Evolutionary conservation across 306 rosid genomes (phyloP).

Genomic region (Castanea crenata): DNA sequence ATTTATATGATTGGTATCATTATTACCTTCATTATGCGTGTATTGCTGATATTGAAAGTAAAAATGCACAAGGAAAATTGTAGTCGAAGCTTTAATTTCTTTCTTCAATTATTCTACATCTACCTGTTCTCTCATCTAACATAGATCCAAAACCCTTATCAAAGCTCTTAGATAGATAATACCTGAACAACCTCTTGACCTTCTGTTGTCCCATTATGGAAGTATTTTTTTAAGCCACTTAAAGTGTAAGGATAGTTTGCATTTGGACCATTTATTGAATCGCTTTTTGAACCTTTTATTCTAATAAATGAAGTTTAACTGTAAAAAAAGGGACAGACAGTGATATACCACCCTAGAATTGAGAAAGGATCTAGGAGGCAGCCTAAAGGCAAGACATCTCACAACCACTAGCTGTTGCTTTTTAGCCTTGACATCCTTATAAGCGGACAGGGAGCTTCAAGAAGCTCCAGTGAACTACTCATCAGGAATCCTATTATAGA

Average conservation of each 20-base stretch:
- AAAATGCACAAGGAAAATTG: background rate
- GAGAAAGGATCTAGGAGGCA: background rate
- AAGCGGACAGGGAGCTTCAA: background rate
- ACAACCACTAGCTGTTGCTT: background rate
- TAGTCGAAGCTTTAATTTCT: background rate
- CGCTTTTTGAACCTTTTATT: background rate
- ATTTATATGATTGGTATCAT: background rate
- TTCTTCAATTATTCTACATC: too few relatives aligned
- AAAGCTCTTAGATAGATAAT: background rate
- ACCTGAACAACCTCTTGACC: background rate
- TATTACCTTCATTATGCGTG: background rate
- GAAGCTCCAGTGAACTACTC: background rate
- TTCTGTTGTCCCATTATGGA: background rate
- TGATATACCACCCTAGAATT: background rate
- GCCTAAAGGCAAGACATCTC: background rate
- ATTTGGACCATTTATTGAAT: background rate
- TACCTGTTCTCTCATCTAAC: background rate
- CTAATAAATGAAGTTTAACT: background rate
- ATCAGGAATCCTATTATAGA: background rate
- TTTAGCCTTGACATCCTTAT: background rate
- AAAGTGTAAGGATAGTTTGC: background rate
- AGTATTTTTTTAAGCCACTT: background rate
- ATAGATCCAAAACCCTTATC: background rate
- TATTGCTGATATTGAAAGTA: background rate
- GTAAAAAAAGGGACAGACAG: background rate